A percentile compares a stretch with the other conserved stretches of the same genome.
Conservation (phyloP, 768 basidiomycete species). For the Lanmaoa rubissima region DNA sequence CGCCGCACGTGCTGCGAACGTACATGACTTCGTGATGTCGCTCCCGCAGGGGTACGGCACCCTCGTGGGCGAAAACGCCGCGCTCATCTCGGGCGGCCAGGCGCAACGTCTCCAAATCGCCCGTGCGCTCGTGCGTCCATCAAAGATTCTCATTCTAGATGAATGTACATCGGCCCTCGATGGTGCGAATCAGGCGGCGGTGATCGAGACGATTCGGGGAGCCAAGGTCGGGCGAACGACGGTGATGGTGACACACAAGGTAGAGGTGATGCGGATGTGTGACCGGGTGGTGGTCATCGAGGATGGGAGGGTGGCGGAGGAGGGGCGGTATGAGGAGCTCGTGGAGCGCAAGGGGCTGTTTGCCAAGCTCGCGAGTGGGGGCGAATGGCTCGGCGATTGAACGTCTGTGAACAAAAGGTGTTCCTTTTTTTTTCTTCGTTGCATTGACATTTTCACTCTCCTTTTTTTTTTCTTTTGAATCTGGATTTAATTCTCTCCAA, state of each 20-base stretch:
- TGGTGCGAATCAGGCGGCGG: conserved; percentile 74
- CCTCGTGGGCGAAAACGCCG: conserved; percentile 84
- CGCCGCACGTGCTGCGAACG: conserved; percentile 76
- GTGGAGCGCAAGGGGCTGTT: conserved; percentile 69
- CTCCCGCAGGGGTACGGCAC: conserved; percentile 88
- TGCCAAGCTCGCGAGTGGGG: conserved; percentile 73
- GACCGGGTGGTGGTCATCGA: conserved; percentile 82
- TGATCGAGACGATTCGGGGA: conserved; percentile 70
- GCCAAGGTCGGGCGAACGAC: conserved; percentile 76
- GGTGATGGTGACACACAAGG: conserved; percentile 91
- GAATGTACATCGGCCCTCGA: conserved; percentile 96
- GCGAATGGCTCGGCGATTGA: conserved; percentile 55
- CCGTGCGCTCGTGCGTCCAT: conserved; percentile 75
- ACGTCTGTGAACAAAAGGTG: background rate
- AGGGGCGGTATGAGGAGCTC: conserved; percentile 73
- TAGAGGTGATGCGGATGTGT: conserved; percentile 88
- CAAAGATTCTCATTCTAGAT: conserved; percentile 79
- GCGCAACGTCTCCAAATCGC: conserved; percentile 93
- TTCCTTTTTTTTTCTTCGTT: background rate
- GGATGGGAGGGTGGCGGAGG: conserved; percentile 74
- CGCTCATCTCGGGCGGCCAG: conserved; percentile 91
- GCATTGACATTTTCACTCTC: background rate
- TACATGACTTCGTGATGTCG: conserved; percentile 81
- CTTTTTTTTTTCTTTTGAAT: background rate
- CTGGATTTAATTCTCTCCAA: background rate